Base-by-base conservation (phyloP, 768 basidiomycete species). In the Lyophyllum atratum region DNA sequence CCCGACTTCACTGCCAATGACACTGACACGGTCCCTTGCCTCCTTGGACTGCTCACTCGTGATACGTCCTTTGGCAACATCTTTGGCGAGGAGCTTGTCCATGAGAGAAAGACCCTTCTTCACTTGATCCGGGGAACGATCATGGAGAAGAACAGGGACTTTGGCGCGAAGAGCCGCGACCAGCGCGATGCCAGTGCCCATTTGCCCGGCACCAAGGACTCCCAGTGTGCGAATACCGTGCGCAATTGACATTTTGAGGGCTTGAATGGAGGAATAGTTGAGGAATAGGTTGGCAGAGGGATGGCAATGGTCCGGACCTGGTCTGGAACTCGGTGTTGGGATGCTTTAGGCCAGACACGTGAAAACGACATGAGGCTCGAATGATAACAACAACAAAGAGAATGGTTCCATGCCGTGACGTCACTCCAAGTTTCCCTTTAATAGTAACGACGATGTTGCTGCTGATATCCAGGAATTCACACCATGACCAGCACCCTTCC, bases 171-270 rank as follows among this genome's bases (percentile, higher is more conserved):
- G 77, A 37, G 92, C 89, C 19, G 93, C 80, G 40, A 96, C 93
- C 51, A 90, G 82, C 59, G 94, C 92, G 46, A 98, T 98, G 1
- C 95, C 96, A 0, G 91, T 85, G 60, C 95, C 95, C 90, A 92
- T 92, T 69, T 93, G 90, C 48, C 91, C 92, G 19, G 90, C 87
- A 44, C 91, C 90, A 33, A 95, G 79, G 59, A 95, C 85, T 22
- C 90, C 93, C 0, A 93, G 73, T 3, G 78, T 84, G 52, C 83
- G 84, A 60, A 95, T 85, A 46, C 89, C 90, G 64, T 93, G 92
- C 19, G 80, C 76, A 52, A 90, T 67, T 50, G 81, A 74, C 84
- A 85, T 85, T 40, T 58, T 64, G 28, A 19, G 26, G 19, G 37
- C 21, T 48, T 31, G 45, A 48, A 31, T 7, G 34, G 17, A 37